These are phyloP conservation scores for Podila epigama DNA, from an alignment of 192 early-diverging fungal species.

Conservation along the genomic window DNA sequence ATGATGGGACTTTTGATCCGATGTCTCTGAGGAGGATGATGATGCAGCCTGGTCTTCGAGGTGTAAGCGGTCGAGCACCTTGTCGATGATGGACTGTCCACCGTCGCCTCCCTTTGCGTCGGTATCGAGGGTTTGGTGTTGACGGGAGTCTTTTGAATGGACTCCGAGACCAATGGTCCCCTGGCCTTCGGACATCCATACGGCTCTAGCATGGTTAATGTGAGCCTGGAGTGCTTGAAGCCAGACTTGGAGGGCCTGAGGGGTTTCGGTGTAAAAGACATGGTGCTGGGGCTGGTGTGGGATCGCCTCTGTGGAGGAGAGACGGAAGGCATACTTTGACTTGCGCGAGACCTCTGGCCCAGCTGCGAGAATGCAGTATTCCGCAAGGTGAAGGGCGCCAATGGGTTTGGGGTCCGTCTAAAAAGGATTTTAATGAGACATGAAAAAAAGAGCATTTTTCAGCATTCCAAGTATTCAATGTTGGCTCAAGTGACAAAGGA, in stretches of 20 bases:
- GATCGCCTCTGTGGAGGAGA: slow-evolving; percentile 24
- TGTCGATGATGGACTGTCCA: slow-evolving; percentile 39
- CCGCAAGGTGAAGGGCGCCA: slow-evolving; percentile 28
- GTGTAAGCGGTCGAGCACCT: slow-evolving; percentile 33
- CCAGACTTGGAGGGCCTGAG: slow-evolving; percentile 38
- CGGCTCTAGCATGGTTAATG: slow-evolving; percentile 20
- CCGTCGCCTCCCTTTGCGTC: neutral
- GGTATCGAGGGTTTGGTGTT: no score
- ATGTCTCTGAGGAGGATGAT: neutral
- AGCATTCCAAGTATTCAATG: neutral
- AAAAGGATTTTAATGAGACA: no score
- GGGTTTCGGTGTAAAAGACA: slow-evolving; percentile 18
- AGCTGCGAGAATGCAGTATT: slow-evolving; percentile 31
- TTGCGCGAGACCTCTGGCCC: slow-evolving; percentile 42
- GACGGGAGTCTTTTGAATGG: neutral
- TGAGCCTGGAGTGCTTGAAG: slow-evolving; percentile 23
- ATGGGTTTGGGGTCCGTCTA: slow-evolving; percentile 41
- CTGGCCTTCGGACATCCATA: neutral
- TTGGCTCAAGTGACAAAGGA: no score
- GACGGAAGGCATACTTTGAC: slow-evolving; percentile 33
- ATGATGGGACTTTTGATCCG: no score
- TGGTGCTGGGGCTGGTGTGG: slow-evolving; percentile 38
- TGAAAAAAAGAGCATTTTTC: no score
- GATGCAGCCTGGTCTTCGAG: slow-evolving; percentile 11
- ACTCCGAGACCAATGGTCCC: neutral